These are phyloP conservation scores for Daldinia sp. DNA, from an alignment of 2,329 filamentous ascomycete genomes.

Conservation along the genomic window DNA sequence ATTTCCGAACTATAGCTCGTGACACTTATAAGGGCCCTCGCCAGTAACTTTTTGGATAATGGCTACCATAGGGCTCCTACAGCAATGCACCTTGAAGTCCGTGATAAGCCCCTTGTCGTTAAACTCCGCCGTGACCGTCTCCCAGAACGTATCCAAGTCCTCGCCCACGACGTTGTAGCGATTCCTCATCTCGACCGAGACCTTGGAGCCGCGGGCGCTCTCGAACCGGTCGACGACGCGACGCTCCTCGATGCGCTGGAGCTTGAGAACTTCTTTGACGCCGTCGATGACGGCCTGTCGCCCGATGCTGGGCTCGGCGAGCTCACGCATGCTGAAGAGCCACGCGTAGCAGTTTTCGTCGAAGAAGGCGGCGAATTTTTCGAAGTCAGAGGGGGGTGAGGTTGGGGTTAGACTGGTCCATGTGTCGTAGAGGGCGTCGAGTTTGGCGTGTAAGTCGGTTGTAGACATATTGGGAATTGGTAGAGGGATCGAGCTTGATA, in stretches of 20 bases:
- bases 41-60: slow-evolving; percentile 2
- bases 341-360: neutral
- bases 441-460: neutral
- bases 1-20: neutral
- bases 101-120: neutral
- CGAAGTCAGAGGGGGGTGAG: neutral
- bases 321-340: slow-evolving; percentile 6
- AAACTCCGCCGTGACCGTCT: neutral
- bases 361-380: slow-evolving; percentile 3
- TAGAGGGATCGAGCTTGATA: neutral
- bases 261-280: neutral
- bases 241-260: neutral
- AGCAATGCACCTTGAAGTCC: slow-evolving; percentile 2
- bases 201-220: neutral
- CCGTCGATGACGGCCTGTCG: neutral
- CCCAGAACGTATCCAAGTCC: neutral
- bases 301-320: neutral
- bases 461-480: neutral
- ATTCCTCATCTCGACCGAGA: slow-evolving; percentile 6
- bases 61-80: neutral
- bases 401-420: neutral
- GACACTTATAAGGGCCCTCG: slow-evolving; percentile 7
- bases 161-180: neutral
- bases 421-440: slow-evolving; percentile 5
- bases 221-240: neutral